Conservation (phyloP, 108 stramenopile genomes). For the Cyclostephanos tholiformis region DNA sequence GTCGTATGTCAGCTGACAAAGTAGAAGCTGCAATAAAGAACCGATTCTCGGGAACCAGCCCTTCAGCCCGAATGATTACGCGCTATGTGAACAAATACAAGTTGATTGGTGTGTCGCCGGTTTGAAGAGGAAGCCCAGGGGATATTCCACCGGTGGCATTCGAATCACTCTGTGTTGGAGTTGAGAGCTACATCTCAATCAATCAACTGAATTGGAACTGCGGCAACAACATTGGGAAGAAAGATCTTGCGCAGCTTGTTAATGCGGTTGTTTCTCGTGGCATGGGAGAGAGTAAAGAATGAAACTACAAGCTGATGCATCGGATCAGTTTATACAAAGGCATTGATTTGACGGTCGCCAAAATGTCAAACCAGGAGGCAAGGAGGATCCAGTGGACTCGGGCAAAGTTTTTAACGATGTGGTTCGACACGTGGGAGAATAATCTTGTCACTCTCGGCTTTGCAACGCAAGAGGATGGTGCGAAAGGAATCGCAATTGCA, state of each 20-base stretch:
- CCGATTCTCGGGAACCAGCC: too few species aligned
- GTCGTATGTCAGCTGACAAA: too few species aligned
- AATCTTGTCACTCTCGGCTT: conserved; percentile 2
- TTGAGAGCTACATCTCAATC: conserved; percentile 14
- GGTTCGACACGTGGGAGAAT: conserved; percentile 2
- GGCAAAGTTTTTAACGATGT: conserved; percentile 3
- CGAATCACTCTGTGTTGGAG: conserved; percentile 10
- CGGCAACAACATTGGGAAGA: not conserved
- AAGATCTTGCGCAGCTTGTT: conserved; percentile 1
- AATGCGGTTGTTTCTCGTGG: not conserved
- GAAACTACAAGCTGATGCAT: not conserved
- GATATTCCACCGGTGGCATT: conserved; percentile 3
- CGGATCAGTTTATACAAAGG: not conserved
- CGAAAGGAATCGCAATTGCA: conserved; percentile 13
- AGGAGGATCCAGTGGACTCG: conserved; percentile 1
- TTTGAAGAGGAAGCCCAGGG: too few species aligned
- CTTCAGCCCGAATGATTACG: too few species aligned
- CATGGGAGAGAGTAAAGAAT: not conserved
- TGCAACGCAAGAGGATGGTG: conserved; percentile 1
- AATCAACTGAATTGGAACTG: not conserved
- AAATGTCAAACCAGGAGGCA: conserved; percentile 2
- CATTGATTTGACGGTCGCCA: not conserved
- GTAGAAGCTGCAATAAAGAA: too few species aligned
- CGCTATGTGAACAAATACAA: too few species aligned
- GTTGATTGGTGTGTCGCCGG: too few species aligned